A percentile compares a stretch with the other conserved stretches of the same genome.
Conservation (phyloP, 768 basidiomycete species). For the Steccherinum ochraceum region DNA sequence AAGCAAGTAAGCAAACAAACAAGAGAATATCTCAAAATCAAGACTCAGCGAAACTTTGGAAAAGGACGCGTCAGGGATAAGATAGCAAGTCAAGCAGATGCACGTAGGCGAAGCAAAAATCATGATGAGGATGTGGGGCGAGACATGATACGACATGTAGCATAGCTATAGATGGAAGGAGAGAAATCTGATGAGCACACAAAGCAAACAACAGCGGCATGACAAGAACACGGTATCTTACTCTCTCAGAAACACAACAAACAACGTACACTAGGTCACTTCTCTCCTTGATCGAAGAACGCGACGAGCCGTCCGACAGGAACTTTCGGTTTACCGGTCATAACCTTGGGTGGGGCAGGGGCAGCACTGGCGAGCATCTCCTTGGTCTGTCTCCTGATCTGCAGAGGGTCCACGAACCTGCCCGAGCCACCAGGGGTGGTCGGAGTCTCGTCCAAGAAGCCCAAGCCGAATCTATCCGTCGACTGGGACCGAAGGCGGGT, state of each 20-base stretch:
- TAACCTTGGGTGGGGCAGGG: slow-evolving; percentile 38
- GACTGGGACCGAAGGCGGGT: slow-evolving; percentile 34
- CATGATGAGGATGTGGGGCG: too few relatives aligned
- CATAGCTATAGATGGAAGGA: neutral
- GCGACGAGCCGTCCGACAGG: slow-evolving; percentile 75
- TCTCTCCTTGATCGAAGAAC: slow-evolving; percentile 59
- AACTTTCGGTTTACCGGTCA: slow-evolving; percentile 48
- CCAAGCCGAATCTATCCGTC: slow-evolving; percentile 18
- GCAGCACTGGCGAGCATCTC: slow-evolving; percentile 30
- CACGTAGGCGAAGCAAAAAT: too few relatives aligned
- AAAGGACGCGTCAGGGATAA: too few relatives aligned
- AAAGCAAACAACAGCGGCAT: neutral
- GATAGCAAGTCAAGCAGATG: too few relatives aligned
- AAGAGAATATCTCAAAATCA: too few relatives aligned
- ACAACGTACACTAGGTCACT: too few relatives aligned
- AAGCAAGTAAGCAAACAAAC: too few relatives aligned
- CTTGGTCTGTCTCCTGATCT: slow-evolving; percentile 59
- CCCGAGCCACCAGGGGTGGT: slow-evolving; percentile 27
- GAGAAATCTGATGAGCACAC: neutral
- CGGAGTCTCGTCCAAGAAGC: slow-evolving; percentile 16
- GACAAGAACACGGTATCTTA: neutral
- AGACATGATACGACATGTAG: too few relatives aligned
- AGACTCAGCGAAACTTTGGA: too few relatives aligned
- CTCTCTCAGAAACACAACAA: too few relatives aligned
- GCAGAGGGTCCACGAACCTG: slow-evolving; percentile 74